Evolutionary conservation across 2,329 filamentous ascomycete genomes (phyloP), one percentile per base, ranked within the genome.

Genomic region (Scortechinia acanthostroma): DNA sequence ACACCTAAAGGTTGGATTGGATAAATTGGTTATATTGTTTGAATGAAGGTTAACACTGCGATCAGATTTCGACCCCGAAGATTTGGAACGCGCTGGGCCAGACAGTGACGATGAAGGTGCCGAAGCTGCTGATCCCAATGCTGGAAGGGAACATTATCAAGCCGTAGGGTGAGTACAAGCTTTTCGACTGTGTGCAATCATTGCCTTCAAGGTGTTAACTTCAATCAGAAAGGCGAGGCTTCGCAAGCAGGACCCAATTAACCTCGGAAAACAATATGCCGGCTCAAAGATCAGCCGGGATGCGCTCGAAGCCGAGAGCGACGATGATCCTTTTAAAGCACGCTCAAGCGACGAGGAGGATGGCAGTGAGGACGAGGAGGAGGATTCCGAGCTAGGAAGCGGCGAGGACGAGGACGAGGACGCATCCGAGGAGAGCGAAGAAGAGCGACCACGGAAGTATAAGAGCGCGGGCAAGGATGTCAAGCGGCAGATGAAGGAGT

Each of bases 141-240:
- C 73, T 10, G 89, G 86, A 17, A 86, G 91, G 22, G 91, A 95
- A 55, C 91, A 97, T 60, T 97, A 97, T 59, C 76, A 86, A 37
- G 65, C 75, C 44, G 88, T 95, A 22, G 86, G 35, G 35, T 40
- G 17, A 40, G 35, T 10, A 30, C 10, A n/a, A n/a, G 25, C 10
- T n/a, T n/a, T n/a, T n/a, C n/a, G n/a, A n/a, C n/a, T n/a, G n/a
- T n/a, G n/a, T n/a, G n/a, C n/a, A n/a, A n/a, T 30, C 25, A 30
- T 10, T 30, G 25, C 25, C 10, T n/a, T n/a, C n/a, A n/a, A n/a
- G n/a, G n/a, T n/a, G n/a, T n/a, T n/a, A n/a, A n/a, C n/a, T n/a
- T n/a, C n/a, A n/a, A n/a, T 13, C 35, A 40, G 82, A 17, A 93
- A 91, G 71, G 93, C 86, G 67, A 91, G 87, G 60, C 69, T 96